A percentile compares a stretch with the other conserved stretches of the same genome.
These are phyloP conservation scores for Crithidia fasciculata DNA, from an alignment of 208 protist genomes.

Conservation along the genomic window DNA sequence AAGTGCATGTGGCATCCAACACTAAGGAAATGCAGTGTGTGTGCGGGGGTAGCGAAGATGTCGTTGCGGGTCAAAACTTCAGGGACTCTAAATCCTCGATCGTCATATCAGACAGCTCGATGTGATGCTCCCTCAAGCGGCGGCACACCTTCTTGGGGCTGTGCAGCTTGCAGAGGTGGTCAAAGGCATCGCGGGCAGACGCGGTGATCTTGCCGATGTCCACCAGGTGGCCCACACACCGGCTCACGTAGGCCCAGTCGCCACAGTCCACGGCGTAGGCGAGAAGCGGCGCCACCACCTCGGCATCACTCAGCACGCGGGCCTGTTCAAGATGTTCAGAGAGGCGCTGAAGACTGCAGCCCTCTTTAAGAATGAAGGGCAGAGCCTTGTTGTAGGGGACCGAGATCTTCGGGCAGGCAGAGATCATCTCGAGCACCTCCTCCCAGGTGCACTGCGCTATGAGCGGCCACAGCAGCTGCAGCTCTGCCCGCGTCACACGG, in stretches of 20 bases:
- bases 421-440: constrained; percentile 82
- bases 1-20: too few relatives aligned
- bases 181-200: constrained; percentile 70
- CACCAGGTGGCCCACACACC: constrained; percentile 81
- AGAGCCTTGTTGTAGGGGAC: constrained; percentile 79
- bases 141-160: constrained; percentile 61
- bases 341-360: constrained; percentile 79
- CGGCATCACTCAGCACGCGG: constrained; percentile 81
- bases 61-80: constrained; percentile 48
- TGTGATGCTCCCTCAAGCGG: constrained; percentile 59
- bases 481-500: constrained; percentile 63
- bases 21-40: too few relatives aligned
- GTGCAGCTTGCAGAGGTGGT: constrained; percentile 77
- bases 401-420: constrained; percentile 82
- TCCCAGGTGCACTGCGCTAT: constrained; percentile 80
- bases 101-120: constrained; percentile 66
- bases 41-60: too few relatives aligned
- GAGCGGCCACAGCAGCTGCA: constrained; percentile 77
- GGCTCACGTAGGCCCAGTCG: constrained; percentile 84
- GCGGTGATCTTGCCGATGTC: constrained; percentile 85
- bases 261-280: constrained; percentile 68
- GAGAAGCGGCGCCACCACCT: constrained; percentile 86
- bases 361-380: constrained; percentile 73
- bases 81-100: constrained; percentile 82
- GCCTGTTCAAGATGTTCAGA: constrained; percentile 89